A percentile compares a stretch with the other conserved stretches of the same genome.
Evolutionary conservation across 805 yeast genomes (phyloP).

Genomic region (Candida pini): DNA sequence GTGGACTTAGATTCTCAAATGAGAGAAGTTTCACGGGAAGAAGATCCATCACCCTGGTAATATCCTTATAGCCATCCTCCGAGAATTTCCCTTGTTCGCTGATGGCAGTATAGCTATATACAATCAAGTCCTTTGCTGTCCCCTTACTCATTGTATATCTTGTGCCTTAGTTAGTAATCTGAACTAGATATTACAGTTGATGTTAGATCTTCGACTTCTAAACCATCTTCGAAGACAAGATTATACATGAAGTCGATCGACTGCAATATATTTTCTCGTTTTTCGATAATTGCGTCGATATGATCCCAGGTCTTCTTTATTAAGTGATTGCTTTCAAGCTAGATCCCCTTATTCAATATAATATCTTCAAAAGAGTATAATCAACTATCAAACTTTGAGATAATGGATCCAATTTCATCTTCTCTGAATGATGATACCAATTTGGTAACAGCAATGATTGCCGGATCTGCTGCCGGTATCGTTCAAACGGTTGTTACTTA

Average conservation of each 20-base stretch:
- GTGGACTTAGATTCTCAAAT: slow-evolving; percentile 25
- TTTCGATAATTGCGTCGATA: too few relatives aligned
- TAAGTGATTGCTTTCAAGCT: too few relatives aligned
- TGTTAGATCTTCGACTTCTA: too few relatives aligned
- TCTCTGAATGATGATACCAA: slow-evolving; percentile 28
- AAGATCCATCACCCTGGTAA: slow-evolving; percentile 22
- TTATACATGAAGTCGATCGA: too few relatives aligned
- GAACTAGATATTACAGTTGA: too few relatives aligned
- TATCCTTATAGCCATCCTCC: slow-evolving; percentile 13
- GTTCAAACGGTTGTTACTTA: slow-evolving; percentile 59
- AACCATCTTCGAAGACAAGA: too few relatives aligned
- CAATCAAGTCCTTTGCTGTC: not conserved
- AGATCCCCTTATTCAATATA: too few relatives aligned
- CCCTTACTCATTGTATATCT: not conserved
- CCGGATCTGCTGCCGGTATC: slow-evolving; percentile 60
- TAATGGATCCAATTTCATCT: slow-evolving; percentile 23
- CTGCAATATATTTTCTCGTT: too few relatives aligned
- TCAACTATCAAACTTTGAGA: not conserved
- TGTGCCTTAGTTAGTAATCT: not conserved
- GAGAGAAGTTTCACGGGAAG: slow-evolving; percentile 28
- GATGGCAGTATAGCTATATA: slow-evolving; percentile 23
- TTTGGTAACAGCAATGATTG: slow-evolving; percentile 50
- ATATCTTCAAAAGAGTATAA: too few relatives aligned
- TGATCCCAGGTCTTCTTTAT: too few relatives aligned
- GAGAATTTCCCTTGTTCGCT: slow-evolving; percentile 19